Base-by-base conservation (phyloP, 345 rosid species). In the Citrus inodora region DNA sequence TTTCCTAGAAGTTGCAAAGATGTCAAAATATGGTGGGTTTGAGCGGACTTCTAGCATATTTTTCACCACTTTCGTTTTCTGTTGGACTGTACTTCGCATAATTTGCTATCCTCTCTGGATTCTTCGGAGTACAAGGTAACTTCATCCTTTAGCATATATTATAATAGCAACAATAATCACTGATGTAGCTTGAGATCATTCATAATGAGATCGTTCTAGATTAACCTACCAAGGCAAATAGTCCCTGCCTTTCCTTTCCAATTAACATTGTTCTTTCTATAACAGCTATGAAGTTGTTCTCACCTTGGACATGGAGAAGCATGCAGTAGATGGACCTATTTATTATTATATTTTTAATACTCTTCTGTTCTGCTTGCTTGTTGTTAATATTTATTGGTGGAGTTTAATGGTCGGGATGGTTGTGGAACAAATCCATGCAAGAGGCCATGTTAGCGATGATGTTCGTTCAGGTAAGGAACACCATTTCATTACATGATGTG, bases 351-450 rank as follows among this genome's bases (percentile, higher is more conserved):
- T 90, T 77, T 95, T 93, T 80, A 95, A 95, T 79, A 89, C 92
- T 76, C 98, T 92, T 53, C 90, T 95, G 6, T 86, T 87, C 83
- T 87, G 87, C 86, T 81, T 95, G 80, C 88, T 90, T 75, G 84
- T 90, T 76, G 80, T 92, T 28, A 85, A 95, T 73, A 72, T 88
- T 38, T 92, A 95, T 87, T 95, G 98, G 97, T 92, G 94, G 92
- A 79, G 70, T 70, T 81, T 93, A 86, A 86, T 92, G 85, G 56
- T 83, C 73, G 76, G 90, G 73, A 91, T 95, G 97, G 79, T 91
- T 30, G 84, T 83, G 65, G 42, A 75, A 65, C 97, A 88, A 89
- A 83, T 95, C 77, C 83, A 77, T 38, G 85, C 88, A 30, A 75
- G 89, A 77, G 94, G 97, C 83, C 83, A 85, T 74, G 85, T 95